Evolutionary conservation across 768 basidiomycete genomes (phyloP).

Genomic region (Mycena belliarum): DNA sequence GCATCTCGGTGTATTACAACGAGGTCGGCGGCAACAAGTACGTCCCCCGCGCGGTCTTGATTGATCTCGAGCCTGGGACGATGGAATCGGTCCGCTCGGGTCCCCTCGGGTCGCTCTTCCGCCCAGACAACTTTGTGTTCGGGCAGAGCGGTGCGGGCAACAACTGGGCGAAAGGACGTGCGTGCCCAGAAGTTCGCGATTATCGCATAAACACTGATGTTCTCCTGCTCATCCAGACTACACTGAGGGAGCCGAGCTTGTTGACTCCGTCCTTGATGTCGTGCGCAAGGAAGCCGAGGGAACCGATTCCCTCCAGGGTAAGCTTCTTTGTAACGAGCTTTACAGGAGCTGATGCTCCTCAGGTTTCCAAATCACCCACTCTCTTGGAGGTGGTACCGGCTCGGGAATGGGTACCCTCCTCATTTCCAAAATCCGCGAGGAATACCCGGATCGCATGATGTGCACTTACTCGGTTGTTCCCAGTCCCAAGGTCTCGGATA

Average conservation of each 20-base stretch:
- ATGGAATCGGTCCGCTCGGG: conserved; percentile 93
- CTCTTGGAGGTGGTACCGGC: conserved; percentile 98
- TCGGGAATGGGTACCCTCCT: conserved; percentile 99
- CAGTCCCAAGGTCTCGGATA: conserved; percentile 96
- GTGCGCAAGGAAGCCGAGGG: conserved; percentile 99
- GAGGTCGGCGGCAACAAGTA: conserved; percentile 95
- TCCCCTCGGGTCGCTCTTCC: conserved; percentile 89
- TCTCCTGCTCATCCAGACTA: conserved; percentile 53
- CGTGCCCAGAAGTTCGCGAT: conserved; percentile 32
- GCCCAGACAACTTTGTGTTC: conserved; percentile 98
- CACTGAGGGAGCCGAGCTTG: conserved; percentile 96
- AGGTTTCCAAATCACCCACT: conserved; percentile 99
- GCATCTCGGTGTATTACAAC: conserved; percentile 98
- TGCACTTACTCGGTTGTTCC: conserved; percentile 99
- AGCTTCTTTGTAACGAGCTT: conserved; percentile 20
- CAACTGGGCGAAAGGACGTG: conserved; percentile 99
- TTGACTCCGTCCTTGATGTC: conserved; percentile 96
- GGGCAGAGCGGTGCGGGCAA: conserved; percentile 98
- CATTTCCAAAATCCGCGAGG: conserved; percentile 98
- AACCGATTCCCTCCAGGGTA: conserved; percentile 94
- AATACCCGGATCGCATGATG: conserved; percentile 99
- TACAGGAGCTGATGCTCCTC: not conserved
- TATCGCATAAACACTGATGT: not conserved
- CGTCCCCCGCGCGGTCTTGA: conserved; percentile 95
- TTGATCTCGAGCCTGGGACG: conserved; percentile 97